Percentiles rank a stretch among this genome's conserved stretches.
These are phyloP conservation scores for Syzygium aqueum DNA, from an alignment of 345 rosid genomes.

Conservation along the genomic window DNA sequence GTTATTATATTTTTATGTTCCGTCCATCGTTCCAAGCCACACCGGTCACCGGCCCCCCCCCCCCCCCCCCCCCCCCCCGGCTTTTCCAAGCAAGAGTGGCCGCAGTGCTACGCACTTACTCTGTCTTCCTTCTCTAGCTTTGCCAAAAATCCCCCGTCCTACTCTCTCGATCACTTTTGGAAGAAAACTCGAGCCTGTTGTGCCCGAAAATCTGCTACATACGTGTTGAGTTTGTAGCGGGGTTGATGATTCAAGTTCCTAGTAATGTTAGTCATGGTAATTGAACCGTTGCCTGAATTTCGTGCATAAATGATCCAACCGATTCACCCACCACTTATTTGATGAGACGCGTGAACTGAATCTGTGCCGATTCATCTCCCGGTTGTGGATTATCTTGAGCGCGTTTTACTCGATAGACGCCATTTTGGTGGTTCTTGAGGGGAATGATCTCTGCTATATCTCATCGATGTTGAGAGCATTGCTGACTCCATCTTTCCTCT, in stretches of 20 bases:
- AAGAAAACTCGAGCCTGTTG: not conserved
- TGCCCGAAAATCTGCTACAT: not conserved
- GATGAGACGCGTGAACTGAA: not conserved
- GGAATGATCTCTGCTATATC: not conserved
- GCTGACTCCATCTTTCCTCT: not conserved
- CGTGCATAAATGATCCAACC: not conserved
- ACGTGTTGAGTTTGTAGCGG: not conserved
- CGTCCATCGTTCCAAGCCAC: too few species aligned
- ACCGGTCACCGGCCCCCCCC: too few species aligned
- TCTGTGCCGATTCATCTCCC: not conserved
- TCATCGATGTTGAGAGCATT: not conserved
- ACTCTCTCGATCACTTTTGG: not conserved
- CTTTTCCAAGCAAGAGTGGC: too few species aligned
- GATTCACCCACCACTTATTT: not conserved
- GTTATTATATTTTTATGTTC: not conserved
- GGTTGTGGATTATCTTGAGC: not conserved
- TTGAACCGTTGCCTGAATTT: not conserved
- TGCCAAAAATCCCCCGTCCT: not conserved
- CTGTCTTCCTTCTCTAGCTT: too few species aligned
- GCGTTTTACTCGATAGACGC: not conserved
- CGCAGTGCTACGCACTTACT: too few species aligned
- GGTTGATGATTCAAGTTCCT: not conserved
- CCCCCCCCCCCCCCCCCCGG: too few species aligned
- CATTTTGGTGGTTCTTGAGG: fast-evolving
- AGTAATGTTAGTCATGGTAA: not conserved